phyloP scores from a whole-genome alignment of 352 stramenopile genomes.

The Pythium utonaiense region DNA sequence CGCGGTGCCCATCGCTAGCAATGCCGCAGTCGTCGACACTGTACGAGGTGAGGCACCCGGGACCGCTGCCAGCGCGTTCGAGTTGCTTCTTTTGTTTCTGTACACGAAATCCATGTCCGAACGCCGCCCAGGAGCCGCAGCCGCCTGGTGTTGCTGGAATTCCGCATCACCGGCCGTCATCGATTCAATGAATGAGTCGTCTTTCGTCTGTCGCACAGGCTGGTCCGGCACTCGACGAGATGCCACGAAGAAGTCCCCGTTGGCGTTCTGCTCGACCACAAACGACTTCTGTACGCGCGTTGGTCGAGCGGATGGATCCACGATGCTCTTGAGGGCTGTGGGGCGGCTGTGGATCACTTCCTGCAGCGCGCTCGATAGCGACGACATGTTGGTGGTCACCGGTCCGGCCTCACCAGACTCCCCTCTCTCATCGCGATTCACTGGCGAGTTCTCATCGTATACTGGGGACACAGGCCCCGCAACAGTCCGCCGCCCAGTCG shows the following conservation, averaged over 20 bases:
- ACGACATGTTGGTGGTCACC: conserved; percentile 13
- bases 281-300: conserved; percentile 12
- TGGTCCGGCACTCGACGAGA: conserved; percentile 17
- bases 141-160: conserved; percentile 4
- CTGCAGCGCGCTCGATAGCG: conserved; percentile 26
- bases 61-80: neutral
- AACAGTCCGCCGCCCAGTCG: neutral
- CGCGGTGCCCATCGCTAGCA: conserved; percentile 22
- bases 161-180: conserved; percentile 1
- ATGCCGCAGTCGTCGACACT: conserved; percentile 3
- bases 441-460: conserved; percentile 13
- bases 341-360: conserved; percentile 24
- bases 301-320: conserved; percentile 8
- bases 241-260: conserved; percentile 23
- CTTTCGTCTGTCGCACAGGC: conserved; percentile 12
- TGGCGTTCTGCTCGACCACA: conserved; percentile 25
- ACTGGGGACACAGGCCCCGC: neutral
- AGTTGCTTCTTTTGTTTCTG: conserved; percentile 1
- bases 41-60: neutral
- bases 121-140: neutral
- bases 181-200: conserved; percentile 24
- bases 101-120: conserved; percentile 25
- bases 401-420: neutral
- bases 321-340: conserved; percentile 14
- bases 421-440: neutral